These are phyloP conservation scores for Phytophthora sansomeana DNA, from an alignment of 352 stramenopile species.

Conservation along the genomic window DNA sequence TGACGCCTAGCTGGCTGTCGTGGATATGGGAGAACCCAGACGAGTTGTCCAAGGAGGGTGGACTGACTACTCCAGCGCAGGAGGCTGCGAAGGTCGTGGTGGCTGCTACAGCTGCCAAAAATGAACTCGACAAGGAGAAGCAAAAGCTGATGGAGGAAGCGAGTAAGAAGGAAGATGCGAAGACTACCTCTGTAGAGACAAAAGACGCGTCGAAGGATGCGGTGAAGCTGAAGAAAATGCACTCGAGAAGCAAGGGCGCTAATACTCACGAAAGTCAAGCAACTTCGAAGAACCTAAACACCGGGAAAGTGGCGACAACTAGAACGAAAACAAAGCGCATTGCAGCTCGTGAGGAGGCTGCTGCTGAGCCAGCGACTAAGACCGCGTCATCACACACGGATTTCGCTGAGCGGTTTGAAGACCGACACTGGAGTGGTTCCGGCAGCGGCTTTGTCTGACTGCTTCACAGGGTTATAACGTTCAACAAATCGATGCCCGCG, in stretches of 20 bases:
- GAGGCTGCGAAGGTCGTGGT: slow-evolving; percentile 45
- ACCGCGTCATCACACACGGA: slow-evolving; percentile 31
- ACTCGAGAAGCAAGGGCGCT: slow-evolving; percentile 8
- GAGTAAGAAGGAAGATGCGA: slow-evolving; percentile 6
- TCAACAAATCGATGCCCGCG: slow-evolving; percentile 10
- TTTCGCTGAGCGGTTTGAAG: slow-evolving; percentile 42
- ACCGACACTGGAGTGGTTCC: slow-evolving; percentile 52
- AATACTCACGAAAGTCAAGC: neutral
- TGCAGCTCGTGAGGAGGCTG: neutral
- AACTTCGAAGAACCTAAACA: neutral
- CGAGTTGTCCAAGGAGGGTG: slow-evolving; percentile 19
- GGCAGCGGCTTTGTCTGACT: slow-evolving; percentile 50
- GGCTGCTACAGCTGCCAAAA: slow-evolving; percentile 41
- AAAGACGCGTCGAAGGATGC: slow-evolving; percentile 13
- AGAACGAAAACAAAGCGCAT: slow-evolving; percentile 30
- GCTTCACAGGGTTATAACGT: slow-evolving; percentile 6
- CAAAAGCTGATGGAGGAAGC: slow-evolving; percentile 22
- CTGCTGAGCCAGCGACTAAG: slow-evolving; percentile 4
- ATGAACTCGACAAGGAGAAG: slow-evolving; percentile 35
- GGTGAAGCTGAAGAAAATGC: slow-evolving; percentile 23
- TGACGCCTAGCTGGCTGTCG: slow-evolving; percentile 76
- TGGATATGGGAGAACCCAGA: slow-evolving; percentile 72
- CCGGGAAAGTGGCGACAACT: neutral
- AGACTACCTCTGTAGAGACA: neutral
- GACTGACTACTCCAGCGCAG: slow-evolving; percentile 14